phyloP scores from a whole-genome alignment of 2,329 filamentous ascomycete species.

The Coleophoma eucalyptorum region DNA sequence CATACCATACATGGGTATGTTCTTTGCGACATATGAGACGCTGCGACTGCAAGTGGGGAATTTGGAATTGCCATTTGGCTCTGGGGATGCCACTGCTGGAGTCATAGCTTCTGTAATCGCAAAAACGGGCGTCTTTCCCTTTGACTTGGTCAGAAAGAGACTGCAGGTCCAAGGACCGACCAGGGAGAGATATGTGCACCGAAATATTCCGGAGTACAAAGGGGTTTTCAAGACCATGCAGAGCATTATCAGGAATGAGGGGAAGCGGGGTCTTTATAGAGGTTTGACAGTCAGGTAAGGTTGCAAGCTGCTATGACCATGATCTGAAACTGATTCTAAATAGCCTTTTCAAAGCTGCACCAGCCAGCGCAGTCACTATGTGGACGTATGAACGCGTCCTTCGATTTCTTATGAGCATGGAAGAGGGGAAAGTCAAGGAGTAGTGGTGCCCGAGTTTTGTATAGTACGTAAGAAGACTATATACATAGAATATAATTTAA shows the following conservation, averaged over 20 bases:
- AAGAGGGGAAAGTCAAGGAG: slow-evolving; percentile 3
- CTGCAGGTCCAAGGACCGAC: slow-evolving; percentile 95
- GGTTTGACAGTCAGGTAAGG: slow-evolving; percentile 69
- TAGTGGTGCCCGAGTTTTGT: background rate
- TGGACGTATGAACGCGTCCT: slow-evolving; percentile 70
- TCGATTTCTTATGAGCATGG: slow-evolving; percentile 20
- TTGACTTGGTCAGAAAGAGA: slow-evolving; percentile 89
- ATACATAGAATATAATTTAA: background rate
- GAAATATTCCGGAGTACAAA: slow-evolving; percentile 82
- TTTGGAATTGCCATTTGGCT: slow-evolving; percentile 63
- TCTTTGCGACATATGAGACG: slow-evolving; percentile 86
- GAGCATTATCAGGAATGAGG: slow-evolving; percentile 69
- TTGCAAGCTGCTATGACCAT: background rate
- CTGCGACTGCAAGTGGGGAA: slow-evolving; percentile 57
- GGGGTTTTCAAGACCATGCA: slow-evolving; percentile 61
- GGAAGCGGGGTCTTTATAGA: slow-evolving; percentile 77
- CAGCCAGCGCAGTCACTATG: slow-evolving; percentile 72
- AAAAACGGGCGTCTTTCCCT: slow-evolving; percentile 88
- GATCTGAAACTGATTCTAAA: slow-evolving; percentile 3
- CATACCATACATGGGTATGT: slow-evolving; percentile 93
- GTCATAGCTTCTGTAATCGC: slow-evolving; percentile 73
- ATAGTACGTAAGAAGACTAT: background rate
- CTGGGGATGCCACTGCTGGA: slow-evolving; percentile 80
- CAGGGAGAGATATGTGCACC: slow-evolving; percentile 71
- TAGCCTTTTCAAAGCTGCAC: slow-evolving; percentile 84